Evolutionary conservation across 768 basidiomycete species (phyloP).

Genomic region (Amanita brunnescens): DNA sequence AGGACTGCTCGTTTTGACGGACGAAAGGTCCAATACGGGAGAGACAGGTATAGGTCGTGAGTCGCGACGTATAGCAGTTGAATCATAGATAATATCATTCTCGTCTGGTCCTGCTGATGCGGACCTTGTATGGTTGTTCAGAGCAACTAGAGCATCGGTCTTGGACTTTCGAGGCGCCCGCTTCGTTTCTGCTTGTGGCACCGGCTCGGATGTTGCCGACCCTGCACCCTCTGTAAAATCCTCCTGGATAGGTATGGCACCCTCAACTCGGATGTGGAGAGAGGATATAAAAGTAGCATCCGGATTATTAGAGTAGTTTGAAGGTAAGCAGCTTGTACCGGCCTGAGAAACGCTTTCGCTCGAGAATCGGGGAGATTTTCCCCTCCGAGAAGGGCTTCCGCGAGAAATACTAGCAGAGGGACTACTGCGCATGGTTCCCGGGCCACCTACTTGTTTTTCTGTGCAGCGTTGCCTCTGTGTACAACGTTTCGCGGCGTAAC

Average conservation of each 20-base stretch:
- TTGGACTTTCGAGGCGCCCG: conserved; percentile 87
- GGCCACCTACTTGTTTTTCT: conserved; percentile 26
- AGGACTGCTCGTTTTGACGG: conserved; percentile 61
- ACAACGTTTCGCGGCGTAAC: conserved; percentile 32
- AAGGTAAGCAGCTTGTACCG: conserved; percentile 33
- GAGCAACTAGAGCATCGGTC: conserved; percentile 75
- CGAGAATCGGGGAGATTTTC: conserved; percentile 50
- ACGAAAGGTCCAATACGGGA: conserved; percentile 53
- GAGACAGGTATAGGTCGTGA: conserved; percentile 53
- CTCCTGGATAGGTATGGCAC: conserved; percentile 54
- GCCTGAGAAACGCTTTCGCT: conserved; percentile 39
- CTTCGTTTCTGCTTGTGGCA: conserved; percentile 37
- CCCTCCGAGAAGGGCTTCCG: conserved; percentile 54
- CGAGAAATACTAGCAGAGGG: conserved; percentile 40
- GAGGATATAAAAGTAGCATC: conserved; percentile 53
- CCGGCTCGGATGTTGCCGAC: conserved; percentile 26
- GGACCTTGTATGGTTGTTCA: conserved; percentile 59
- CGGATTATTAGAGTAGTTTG: conserved; percentile 43
- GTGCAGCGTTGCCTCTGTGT: conserved; percentile 23
- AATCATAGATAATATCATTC: conserved; percentile 36
- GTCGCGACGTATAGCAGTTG: conserved; percentile 41
- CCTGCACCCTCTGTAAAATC: conserved; percentile 30
- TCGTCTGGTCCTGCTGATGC: conserved; percentile 48
- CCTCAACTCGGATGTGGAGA: conserved; percentile 71
- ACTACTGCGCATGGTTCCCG: conserved; percentile 35